Conservation (phyloP, 2,329 filamentous ascomycete genomes). For the Curvularia verruculosa region DNA sequence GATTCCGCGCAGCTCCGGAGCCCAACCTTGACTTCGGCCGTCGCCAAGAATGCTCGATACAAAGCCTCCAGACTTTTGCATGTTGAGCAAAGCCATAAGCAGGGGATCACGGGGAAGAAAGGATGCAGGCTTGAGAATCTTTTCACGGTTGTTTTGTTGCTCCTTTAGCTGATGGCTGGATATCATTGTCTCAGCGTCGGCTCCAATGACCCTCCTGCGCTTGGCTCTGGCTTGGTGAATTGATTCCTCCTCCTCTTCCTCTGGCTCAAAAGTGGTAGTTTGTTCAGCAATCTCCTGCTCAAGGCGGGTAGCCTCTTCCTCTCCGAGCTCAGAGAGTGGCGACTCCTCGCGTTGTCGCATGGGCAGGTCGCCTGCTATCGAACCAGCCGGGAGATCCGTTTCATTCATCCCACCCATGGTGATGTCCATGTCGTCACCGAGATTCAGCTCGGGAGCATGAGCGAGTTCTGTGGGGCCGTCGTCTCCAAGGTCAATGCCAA, state of each 20-base stretch:
- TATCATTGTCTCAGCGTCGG: constrained; percentile 82
- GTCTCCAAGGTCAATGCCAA: constrained; percentile 53
- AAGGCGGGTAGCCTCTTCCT: constrained; percentile 64
- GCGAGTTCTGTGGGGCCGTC: constrained; percentile 34
- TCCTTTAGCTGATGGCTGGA: constrained; percentile 79
- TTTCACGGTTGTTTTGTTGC: constrained; percentile 83
- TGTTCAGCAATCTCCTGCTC: constrained; percentile 63
- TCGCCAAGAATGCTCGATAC: constrained; percentile 86
- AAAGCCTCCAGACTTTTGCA: constrained; percentile 90
- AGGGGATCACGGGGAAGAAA: constrained; percentile 89
- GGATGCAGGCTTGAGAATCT: constrained; percentile 80
- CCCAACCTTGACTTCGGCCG: constrained; percentile 79
- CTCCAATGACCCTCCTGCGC: constrained; percentile 79
- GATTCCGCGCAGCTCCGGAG: constrained; percentile 89
- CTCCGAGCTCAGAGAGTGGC: constrained; percentile 60
- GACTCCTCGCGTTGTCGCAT: constrained; percentile 55
- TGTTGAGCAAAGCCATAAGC: constrained; percentile 83
- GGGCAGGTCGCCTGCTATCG: constrained; percentile 57
- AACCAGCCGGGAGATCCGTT: constrained; percentile 32
- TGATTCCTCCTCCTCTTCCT: constrained; percentile 58
- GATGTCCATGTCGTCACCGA: constrained; percentile 48
- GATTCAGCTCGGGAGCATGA: constrained; percentile 30
- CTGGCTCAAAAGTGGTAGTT: constrained; percentile 45
- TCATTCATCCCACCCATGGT: constrained; percentile 60
- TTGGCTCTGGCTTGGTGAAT: constrained; percentile 72